Percentiles rank a stretch among this genome's conserved stretches.
These are phyloP conservation scores for Catenaria anguillulae DNA, from an alignment of 371 early-diverging fungal genomes.

Conservation along the genomic window DNA sequence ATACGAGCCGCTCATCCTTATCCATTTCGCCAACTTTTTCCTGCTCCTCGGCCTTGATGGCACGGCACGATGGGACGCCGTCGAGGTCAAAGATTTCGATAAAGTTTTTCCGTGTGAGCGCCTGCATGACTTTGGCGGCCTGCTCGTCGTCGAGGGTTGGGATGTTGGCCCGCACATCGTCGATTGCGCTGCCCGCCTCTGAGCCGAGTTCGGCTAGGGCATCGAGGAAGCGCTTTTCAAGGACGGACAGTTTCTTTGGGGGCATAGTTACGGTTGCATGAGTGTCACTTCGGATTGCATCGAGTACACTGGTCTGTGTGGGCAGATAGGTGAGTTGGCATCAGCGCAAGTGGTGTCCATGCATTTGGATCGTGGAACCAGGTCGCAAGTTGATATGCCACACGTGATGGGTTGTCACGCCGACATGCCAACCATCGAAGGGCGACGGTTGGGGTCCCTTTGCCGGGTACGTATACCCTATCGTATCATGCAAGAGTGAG, in stretches of 20 bases:
- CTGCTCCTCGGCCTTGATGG: conserved; percentile 28
- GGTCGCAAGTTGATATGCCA: too few species aligned
- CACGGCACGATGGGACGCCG: conserved; percentile 10
- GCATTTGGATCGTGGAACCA: too few species aligned
- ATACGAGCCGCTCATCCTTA: conserved; percentile 38
- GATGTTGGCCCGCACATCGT: conserved; percentile 9
- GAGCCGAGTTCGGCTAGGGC: not conserved
- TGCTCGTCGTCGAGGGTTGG: conserved; percentile 7
- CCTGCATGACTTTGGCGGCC: conserved; percentile 10
- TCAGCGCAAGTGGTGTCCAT: too few species aligned
- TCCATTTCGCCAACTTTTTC: conserved; percentile 18
- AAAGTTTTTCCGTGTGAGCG: conserved; percentile 13
- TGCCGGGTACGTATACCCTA: too few species aligned
- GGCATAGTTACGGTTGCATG: too few species aligned
- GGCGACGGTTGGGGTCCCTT: too few species aligned
- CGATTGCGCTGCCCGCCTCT: conserved; percentile 7
- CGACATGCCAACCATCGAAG: too few species aligned
- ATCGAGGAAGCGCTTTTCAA: not conserved
- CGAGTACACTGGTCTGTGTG: too few species aligned
- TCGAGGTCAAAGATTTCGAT: conserved; percentile 26
- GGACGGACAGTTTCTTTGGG: not conserved
- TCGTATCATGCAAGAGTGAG: too few species aligned
- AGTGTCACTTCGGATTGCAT: too few species aligned
- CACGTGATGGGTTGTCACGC: too few species aligned
- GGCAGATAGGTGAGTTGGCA: too few species aligned